phyloP scores from a whole-genome alignment of 768 basidiomycete species.

The Macrocybe gigantea region DNA sequence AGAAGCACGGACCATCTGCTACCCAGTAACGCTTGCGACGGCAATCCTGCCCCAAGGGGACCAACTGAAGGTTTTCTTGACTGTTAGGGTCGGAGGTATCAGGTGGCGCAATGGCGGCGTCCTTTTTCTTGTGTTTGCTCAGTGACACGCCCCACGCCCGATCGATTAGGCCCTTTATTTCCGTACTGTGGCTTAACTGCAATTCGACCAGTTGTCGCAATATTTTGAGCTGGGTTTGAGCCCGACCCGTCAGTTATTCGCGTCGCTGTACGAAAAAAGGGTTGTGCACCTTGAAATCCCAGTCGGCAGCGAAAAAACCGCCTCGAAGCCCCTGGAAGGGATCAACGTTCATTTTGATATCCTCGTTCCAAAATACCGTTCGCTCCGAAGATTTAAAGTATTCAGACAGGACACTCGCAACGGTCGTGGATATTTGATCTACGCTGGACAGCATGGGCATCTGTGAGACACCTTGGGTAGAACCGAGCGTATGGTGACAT shows the following conservation, averaged over 20 bases:
- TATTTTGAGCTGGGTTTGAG: slow-evolving; percentile 59
- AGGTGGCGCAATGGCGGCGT: slow-evolving; percentile 47
- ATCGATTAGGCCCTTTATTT: slow-evolving; percentile 71
- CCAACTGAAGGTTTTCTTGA: slow-evolving; percentile 55
- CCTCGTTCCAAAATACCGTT: slow-evolving; percentile 78
- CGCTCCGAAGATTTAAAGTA: slow-evolving; percentile 70
- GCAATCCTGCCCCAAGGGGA: slow-evolving; percentile 74
- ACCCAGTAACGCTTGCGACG: slow-evolving; percentile 81
- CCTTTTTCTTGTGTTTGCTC: slow-evolving; percentile 81
- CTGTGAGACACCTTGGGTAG: too few species aligned
- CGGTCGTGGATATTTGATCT: slow-evolving; percentile 78
- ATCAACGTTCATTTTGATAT: slow-evolving; percentile 59
- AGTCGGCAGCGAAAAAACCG: slow-evolving; percentile 77
- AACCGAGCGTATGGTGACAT: slow-evolving; percentile 22
- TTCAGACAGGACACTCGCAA: slow-evolving; percentile 63
- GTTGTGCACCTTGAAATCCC: slow-evolving; percentile 71
- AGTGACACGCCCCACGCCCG: slow-evolving; percentile 83
- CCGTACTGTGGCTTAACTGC: slow-evolving; percentile 63
- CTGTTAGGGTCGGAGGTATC: slow-evolving; percentile 59
- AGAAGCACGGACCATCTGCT: slow-evolving; percentile 77
- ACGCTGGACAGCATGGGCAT: slow-evolving; percentile 37
- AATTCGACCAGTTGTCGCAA: slow-evolving; percentile 82
- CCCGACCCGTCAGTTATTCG: slow-evolving; percentile 11
- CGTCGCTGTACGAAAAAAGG: slow-evolving; percentile 3
- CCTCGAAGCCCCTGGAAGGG: slow-evolving; percentile 61